Base-by-base conservation (phyloP, 2,329 filamentous ascomycete genomes). In the Clonostachys rosea region DNA sequence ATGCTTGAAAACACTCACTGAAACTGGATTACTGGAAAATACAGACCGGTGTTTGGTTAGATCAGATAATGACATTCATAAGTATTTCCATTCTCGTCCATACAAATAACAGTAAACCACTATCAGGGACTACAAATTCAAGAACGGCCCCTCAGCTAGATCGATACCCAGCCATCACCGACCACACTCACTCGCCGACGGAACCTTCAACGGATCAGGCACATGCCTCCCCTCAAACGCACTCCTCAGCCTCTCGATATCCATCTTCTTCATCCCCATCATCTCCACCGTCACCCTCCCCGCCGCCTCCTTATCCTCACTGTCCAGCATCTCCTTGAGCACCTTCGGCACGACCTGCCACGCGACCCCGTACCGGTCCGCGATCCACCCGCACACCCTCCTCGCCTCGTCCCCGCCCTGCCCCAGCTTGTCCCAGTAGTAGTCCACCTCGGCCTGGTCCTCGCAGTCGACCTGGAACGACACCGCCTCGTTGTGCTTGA, bases 311-410 rank as follows among this genome's bases (percentile, higher is more conserved):
- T 53, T 57, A 46, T 71, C 66, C 35, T 59, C 52, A n/a, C 60
- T 56, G 3, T 49, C 43, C 49, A 72, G 46, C 55, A 67, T 56
- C 46, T 63, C 57, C 54, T 60, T 61, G 45, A 75, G 50, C 17
- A 43, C 50, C 49, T 49, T 63, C 5, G 73, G 72, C 40, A 70
- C 57, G 34, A 76, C 59, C 62, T 77, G 74, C 73, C 74, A 76
- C 12, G 58, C 53, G 11, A 76, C 56, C 5, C 73, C 73, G 53
- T 64, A 75, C 57, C 64, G 66, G 52, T 76, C 73, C 6, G 55
- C 60, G 40, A 74, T 42, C 73, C 72, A 76, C 4, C 72, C 70
- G 50, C 73, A 75, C 47, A 62, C 56, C 53, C 66, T 60, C 46
- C 59, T 62, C 8, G 56, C 50, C 49, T 56, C 54, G 43, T 70